phyloP scores from a whole-genome alignment of 2,329 filamentous ascomycete species.

The Colletotrichum camelliae region DNA sequence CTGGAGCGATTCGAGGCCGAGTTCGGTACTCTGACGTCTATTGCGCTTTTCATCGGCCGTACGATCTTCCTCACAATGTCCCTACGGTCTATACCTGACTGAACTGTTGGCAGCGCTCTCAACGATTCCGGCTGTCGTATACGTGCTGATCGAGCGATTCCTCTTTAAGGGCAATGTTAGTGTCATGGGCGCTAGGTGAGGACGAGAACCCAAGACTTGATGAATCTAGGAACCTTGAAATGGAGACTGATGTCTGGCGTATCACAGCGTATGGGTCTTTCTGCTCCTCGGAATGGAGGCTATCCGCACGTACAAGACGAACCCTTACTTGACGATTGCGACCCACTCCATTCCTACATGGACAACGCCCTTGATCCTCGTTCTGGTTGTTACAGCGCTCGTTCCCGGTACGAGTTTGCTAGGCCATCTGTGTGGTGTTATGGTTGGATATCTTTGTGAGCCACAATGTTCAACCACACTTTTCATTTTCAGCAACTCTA shows the following conservation, averaged over 20 bases:
- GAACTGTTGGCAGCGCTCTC: slow-evolving; percentile 66
- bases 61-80: slow-evolving; percentile 46
- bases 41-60: slow-evolving; percentile 91
- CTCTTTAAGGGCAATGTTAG: slow-evolving; percentile 74
- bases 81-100: slow-evolving; percentile 15
- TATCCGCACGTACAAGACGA: slow-evolving; percentile 81
- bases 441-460: slow-evolving; percentile 84
- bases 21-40: slow-evolving; percentile 86
- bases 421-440: slow-evolving; percentile 85
- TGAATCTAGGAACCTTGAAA: neutral
- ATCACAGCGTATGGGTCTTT: slow-evolving; percentile 85
- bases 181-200: slow-evolving; percentile 83
- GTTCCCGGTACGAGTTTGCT: slow-evolving; percentile 83
- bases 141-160: slow-evolving; percentile 78
- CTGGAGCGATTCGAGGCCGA: slow-evolving; percentile 93
- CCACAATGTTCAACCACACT: neutral
- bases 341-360: slow-evolving; percentile 83
- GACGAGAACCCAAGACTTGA: neutral
- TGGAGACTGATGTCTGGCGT: neutral
- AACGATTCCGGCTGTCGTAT: slow-evolving; percentile 81
- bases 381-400: slow-evolving; percentile 76
- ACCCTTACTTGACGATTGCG: slow-evolving; percentile 75
- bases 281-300: slow-evolving; percentile 84
- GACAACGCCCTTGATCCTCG: slow-evolving; percentile 82
- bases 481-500: neutral